A percentile compares a stretch with the other conserved stretches of the same genome.
Evolutionary conservation across 805 yeast species (phyloP).

Genomic region (Schwanniomyces pseudopolymorphus): DNA sequence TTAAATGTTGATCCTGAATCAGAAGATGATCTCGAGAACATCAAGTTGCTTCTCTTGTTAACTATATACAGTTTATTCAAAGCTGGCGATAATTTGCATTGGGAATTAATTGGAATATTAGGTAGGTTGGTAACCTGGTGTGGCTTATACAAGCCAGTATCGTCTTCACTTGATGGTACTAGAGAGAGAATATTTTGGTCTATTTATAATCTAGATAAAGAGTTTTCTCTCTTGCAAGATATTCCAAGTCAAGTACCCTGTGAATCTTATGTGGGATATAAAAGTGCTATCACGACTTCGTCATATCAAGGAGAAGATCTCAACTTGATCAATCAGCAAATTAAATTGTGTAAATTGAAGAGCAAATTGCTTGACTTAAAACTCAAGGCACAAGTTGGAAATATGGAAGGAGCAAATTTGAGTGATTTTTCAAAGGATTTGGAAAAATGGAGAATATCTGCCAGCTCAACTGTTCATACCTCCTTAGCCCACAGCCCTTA

Average conservation of each 20-base stretch:
- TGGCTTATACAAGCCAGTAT: conserved; percentile 15
- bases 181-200: conserved; percentile 34
- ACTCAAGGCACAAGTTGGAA: conserved; percentile 4
- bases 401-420: not conserved
- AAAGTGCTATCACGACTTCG: conserved; percentile 12
- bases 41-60: conserved; percentile 31
- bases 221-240: conserved; percentile 30
- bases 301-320: conserved; percentile 22
- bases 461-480: conserved; percentile 26
- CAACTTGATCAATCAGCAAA: conserved; percentile 19
- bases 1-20: conserved; percentile 21
- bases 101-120: conserved; percentile 37
- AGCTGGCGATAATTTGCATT: conserved; percentile 25
- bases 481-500: conserved; percentile 24
- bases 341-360: conserved; percentile 23
- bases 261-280: conserved; percentile 16
- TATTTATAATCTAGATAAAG: conserved; percentile 38
- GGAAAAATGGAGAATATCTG: conserved; percentile 37
- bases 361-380: conserved; percentile 20
- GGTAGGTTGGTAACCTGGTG: conserved; percentile 24
- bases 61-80: conserved; percentile 29
- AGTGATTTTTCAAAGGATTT: conserved; percentile 27
- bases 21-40: conserved; percentile 25
- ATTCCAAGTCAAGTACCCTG: conserved; percentile 37
- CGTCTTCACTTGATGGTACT: not conserved